phyloP scores from a whole-genome alignment of 495 filamentous ascomycete species.

The Talaromyces stipitatus region DNA sequence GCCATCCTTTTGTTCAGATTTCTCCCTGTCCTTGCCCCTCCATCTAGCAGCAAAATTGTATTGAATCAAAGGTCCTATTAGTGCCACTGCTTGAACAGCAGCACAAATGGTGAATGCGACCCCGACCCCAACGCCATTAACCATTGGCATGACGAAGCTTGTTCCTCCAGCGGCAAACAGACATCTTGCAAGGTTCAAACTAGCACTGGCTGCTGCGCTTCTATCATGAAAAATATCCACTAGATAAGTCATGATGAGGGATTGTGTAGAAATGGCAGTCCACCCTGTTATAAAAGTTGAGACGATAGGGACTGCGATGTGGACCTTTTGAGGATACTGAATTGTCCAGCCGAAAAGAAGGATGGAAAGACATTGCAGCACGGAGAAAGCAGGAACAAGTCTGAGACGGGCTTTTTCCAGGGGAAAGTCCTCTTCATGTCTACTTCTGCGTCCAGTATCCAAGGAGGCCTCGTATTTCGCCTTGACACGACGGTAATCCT shows the following conservation, averaged over 20 bases:
- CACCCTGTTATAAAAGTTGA: slow-evolving; percentile 52
- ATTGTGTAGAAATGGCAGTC: slow-evolving; percentile 40
- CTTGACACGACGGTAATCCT: slow-evolving; percentile 31
- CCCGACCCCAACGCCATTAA: slow-evolving; percentile 48
- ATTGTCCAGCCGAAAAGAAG: slow-evolving; percentile 56
- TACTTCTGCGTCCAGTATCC: slow-evolving; percentile 5
- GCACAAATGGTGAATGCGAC: slow-evolving; percentile 30
- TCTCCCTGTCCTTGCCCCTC: slow-evolving; percentile 12
- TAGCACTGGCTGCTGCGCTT: slow-evolving; percentile 57
- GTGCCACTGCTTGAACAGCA: slow-evolving; percentile 26
- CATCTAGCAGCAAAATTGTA: slow-evolving; percentile 30
- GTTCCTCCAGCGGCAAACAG: slow-evolving; percentile 57
- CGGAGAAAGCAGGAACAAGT: slow-evolving; percentile 28
- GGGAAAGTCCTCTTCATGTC: slow-evolving; percentile 23
- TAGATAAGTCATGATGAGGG: slow-evolving; percentile 36
- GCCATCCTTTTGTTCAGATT: not conserved
- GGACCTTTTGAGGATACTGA: slow-evolving; percentile 28
- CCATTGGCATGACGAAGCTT: slow-evolving; percentile 55
- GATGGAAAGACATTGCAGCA: slow-evolving; percentile 32
- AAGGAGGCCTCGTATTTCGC: slow-evolving; percentile 15
- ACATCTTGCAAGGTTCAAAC: slow-evolving; percentile 60
- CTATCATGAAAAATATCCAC: slow-evolving; percentile 55
- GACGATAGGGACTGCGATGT: slow-evolving; percentile 47
- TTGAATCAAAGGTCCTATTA: slow-evolving; percentile 30
- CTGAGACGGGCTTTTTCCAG: slow-evolving; percentile 42